Evolutionary conservation across 1,284 basidiomycete genomes (phyloP).

Genomic region (Cutaneotrichosporon cyanovorans): DNA sequence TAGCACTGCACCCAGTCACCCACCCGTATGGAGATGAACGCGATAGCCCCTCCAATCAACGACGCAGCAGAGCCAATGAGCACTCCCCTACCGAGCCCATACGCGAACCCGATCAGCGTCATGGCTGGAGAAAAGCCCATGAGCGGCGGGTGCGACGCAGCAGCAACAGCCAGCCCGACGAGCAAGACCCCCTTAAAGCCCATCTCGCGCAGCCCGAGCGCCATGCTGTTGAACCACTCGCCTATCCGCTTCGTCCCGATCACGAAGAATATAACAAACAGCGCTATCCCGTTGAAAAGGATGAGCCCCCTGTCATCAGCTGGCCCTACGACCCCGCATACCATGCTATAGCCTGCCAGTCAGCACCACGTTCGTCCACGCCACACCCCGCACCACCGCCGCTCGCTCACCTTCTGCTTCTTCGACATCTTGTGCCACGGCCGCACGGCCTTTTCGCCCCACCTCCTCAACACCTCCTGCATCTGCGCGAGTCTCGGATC

Average conservation of each 20-base stretch:
- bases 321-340: constrained; percentile 1
- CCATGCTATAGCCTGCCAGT: constrained; percentile 25
- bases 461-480: not conserved
- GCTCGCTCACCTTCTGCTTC: constrained; percentile 30
- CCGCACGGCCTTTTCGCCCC: not conserved
- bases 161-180: constrained; percentile 28
- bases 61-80: constrained; percentile 32
- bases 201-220: constrained; percentile 26
- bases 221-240: constrained; percentile 36
- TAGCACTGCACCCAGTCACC: too few relatives aligned
- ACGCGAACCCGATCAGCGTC: constrained; percentile 44
- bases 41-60: constrained; percentile 32
- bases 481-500: not conserved
- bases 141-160: constrained; percentile 43
- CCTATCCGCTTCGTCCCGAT: constrained; percentile 40
- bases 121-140: constrained; percentile 42
- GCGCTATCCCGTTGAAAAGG: constrained; percentile 16
- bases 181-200: constrained; percentile 36
- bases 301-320: constrained; percentile 19
- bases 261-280: constrained; percentile 27
- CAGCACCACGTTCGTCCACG: not conserved
- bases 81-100: constrained; percentile 40
- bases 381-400: not conserved
- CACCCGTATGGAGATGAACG: constrained; percentile 41
- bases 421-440: constrained; percentile 26